Conservation (phyloP, 2,329 filamentous ascomycete species). For the Aspergillus floridensis region DNA sequence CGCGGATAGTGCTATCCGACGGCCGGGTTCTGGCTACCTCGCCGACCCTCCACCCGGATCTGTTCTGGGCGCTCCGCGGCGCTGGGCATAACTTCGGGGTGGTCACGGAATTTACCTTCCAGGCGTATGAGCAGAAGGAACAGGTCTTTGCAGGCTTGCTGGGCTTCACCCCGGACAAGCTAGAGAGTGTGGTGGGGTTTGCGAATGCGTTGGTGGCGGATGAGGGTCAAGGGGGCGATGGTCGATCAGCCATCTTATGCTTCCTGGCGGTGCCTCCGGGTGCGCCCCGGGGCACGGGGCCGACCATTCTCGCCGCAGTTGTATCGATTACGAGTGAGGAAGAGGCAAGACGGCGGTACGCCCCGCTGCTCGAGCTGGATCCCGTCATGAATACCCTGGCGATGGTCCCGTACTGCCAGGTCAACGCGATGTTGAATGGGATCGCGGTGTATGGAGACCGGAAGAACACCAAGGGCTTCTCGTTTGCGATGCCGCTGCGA, state of each 20-base stretch:
- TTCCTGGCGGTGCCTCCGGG: too few species aligned
- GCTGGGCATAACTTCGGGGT: slow-evolving; percentile 46
- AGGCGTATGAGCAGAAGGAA: slow-evolving; percentile 32
- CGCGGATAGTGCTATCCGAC: slow-evolving; percentile 38
- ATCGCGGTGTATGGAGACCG: slow-evolving; percentile 41
- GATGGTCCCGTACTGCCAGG: slow-evolving; percentile 43
- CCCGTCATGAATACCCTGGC: slow-evolving; percentile 38
- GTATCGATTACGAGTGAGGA: not conserved
- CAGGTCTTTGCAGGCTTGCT: slow-evolving; percentile 37
- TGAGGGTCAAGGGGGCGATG: too few species aligned
- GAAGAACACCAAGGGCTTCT: slow-evolving; percentile 46
- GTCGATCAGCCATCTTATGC: too few species aligned
- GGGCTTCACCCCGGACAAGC: slow-evolving; percentile 24
- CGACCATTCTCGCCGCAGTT: too few species aligned
- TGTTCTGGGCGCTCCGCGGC: slow-evolving; percentile 49
- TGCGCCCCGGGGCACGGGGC: too few species aligned
- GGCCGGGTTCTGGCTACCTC: slow-evolving; percentile 38
- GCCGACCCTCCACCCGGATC: slow-evolving; percentile 43
- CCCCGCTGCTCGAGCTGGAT: slow-evolving; percentile 37
- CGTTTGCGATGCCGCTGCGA: slow-evolving; percentile 45
- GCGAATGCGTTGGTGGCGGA: slow-evolving; percentile 8
- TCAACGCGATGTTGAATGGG: slow-evolving; percentile 42
- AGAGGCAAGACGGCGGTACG: slow-evolving; percentile 26
- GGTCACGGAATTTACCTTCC: slow-evolving; percentile 43
- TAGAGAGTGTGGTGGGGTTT: slow-evolving; percentile 24